These are phyloP conservation scores for Diphasiastrum complanatum DNA, from an alignment of 83 land plant species.

Conservation along the genomic window DNA sequence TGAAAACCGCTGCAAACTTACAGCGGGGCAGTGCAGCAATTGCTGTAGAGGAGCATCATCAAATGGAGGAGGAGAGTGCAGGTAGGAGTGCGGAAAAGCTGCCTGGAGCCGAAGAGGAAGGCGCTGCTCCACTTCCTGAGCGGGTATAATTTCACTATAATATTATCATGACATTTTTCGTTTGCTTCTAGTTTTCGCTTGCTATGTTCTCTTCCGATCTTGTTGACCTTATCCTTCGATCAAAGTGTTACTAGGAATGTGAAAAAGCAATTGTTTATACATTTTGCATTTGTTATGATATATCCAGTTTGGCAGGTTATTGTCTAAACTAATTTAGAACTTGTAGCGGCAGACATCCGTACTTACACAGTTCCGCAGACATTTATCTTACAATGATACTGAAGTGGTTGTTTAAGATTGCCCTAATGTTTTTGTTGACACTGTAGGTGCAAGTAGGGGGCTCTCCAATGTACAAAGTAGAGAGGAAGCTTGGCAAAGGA, in stretches of 20 bases:
- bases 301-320: too few relatives aligned
- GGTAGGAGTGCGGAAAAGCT: constrained; percentile 14
- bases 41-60: background rate
- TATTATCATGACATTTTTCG: background rate
- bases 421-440: too few relatives aligned
- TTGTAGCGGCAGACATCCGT: too few relatives aligned
- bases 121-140: constrained; percentile 14
- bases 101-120: constrained; percentile 8
- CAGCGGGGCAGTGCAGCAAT: constrained; percentile 7
- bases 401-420: too few relatives aligned
- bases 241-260: too few relatives aligned
- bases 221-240: too few relatives aligned
- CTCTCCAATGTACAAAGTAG: constrained; percentile 10
- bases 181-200: background rate
- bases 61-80: constrained; percentile 15
- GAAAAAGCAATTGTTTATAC: background rate
- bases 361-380: too few relatives aligned
- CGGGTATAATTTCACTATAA: background rate
- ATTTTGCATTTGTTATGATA: background rate
- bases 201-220: too few relatives aligned
- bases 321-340: too few relatives aligned
- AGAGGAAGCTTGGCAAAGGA: too few relatives aligned
- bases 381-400: too few relatives aligned
- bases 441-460: constrained; percentile 14
- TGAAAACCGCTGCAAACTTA: background rate